Evolutionary conservation across 805 yeast species (phyloP), one percentile per base, ranked within the genome.

Genomic region (Lipomyces anomalus): DNA sequence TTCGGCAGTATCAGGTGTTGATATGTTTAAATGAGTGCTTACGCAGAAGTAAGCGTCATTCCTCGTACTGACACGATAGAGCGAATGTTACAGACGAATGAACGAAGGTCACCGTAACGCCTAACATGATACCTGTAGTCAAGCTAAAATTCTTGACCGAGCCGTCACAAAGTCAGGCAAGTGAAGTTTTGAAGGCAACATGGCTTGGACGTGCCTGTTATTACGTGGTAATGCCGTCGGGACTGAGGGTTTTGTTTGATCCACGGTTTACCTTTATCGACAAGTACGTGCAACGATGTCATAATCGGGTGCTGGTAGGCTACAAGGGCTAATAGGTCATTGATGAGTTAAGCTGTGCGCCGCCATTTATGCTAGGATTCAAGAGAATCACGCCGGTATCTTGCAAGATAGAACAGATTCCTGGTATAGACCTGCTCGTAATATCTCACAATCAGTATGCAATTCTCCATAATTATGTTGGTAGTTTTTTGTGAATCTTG

Each of bases 381-480:
- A 79, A 80, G 59, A 70, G 97, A 53, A 75, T 88, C 16, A 74
- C 83, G 0, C 79, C 80, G n/a, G 69, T 85, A 20, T 95, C 97
- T 0, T 75, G 85, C 64, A 52, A 67, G 9, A 61, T 83, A n/a
- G 71, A 71, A 1, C 82, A 80, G 11, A 69, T 88, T 11, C 84
- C 87, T 9, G 64, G 67, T 29, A 83, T 88, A 1, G 79, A 86
- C 53, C 75, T 79, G 42, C 79, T 87, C 1, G 59, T 89, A 18
- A 95, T 89, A 0, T 82, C 94, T 1, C 97, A 89, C 61, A 88
- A 89, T 60, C 97, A 90, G 43, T 40, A 40, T 16, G 36, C 20
- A 13, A 9, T 9, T 13, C 11, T 13, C 11, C 30, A 26, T n/a
- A n/a, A n/a, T n/a, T n/a, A n/a, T n/a, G n/a, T n/a, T n/a, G n/a